phyloP scores from a whole-genome alignment of 805 yeast species.

The Metschnikowia vanudenii region DNA sequence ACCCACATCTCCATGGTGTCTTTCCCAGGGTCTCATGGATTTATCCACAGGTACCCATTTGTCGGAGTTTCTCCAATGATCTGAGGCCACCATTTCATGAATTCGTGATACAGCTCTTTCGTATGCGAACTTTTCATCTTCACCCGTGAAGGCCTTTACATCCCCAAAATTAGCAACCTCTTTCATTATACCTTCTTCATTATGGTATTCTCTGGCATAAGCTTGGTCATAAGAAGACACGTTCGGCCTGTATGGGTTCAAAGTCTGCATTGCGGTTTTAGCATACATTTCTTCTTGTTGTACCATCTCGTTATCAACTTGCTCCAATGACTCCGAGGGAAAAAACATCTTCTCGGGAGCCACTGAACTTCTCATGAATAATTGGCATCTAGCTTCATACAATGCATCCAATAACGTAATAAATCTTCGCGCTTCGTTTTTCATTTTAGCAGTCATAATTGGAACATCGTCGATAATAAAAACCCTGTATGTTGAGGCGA shows the following conservation, averaged over 20 bases:
- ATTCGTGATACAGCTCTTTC: constrained; percentile 68
- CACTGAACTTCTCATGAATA: constrained; percentile 51
- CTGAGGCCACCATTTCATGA: constrained; percentile 55
- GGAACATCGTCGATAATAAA: constrained; percentile 64
- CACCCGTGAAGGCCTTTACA: constrained; percentile 64
- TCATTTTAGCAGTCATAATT: constrained; percentile 51
- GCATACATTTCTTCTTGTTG: constrained; percentile 72
- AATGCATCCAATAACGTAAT: constrained; percentile 67
- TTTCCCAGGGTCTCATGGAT: constrained; percentile 60
- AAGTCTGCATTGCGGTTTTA: constrained; percentile 56
- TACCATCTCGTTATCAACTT: constrained; percentile 41
- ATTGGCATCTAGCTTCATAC: constrained; percentile 64
- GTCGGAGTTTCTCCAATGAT: constrained; percentile 46
- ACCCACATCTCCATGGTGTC: not conserved
- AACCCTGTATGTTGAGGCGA: constrained; percentile 58
- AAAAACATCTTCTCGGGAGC: constrained; percentile 57
- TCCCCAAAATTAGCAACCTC: constrained; percentile 39
- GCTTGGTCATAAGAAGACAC: constrained; percentile 59
- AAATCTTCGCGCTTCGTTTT: constrained; percentile 67
- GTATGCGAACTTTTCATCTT: constrained; percentile 73
- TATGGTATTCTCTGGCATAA: constrained; percentile 24
- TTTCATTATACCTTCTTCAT: not conserved
- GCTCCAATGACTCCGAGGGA: constrained; percentile 42
- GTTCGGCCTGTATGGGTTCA: constrained; percentile 69
- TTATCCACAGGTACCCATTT: constrained; percentile 57